A percentile compares a stretch with the other conserved stretches of the same genome.
Evolutionary conservation across 2,329 filamentous ascomycete genomes (phyloP).

Genomic region (Botrytis tulipae): DNA sequence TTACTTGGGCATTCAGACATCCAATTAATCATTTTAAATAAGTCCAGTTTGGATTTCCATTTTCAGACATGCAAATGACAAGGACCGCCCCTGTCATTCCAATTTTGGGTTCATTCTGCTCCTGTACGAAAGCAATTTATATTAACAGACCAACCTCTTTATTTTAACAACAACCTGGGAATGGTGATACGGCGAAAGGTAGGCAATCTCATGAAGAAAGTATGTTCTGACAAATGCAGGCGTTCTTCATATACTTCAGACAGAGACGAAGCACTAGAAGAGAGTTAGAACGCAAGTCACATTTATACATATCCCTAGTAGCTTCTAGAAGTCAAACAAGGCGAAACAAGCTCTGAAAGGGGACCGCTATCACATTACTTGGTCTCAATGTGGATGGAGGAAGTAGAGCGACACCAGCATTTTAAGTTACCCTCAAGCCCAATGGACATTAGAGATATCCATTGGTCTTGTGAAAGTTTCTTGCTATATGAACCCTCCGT

Average conservation of each 20-base stretch:
- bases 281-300: not conserved
- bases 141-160: conserved; percentile 20
- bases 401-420: not conserved
- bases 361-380: not conserved
- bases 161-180: conserved; percentile 6
- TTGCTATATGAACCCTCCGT: not conserved
- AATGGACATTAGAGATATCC: not conserved
- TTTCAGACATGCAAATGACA: not conserved
- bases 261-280: not conserved
- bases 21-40: not conserved
- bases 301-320: not conserved
- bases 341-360: not conserved
- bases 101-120: not conserved
- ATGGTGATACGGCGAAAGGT: not conserved
- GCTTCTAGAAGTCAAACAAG: not conserved
- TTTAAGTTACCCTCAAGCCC: not conserved
- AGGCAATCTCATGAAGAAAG: not conserved
- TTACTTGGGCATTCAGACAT: not conserved
- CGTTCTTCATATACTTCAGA: not conserved
- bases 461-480: not conserved
- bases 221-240: not conserved
- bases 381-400: not conserved
- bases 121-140: conserved; percentile 14
- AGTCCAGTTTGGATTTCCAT: not conserved
- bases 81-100: not conserved